Base-by-base conservation (phyloP, 805 yeast species). In the Hanseniaspora thailandica region DNA sequence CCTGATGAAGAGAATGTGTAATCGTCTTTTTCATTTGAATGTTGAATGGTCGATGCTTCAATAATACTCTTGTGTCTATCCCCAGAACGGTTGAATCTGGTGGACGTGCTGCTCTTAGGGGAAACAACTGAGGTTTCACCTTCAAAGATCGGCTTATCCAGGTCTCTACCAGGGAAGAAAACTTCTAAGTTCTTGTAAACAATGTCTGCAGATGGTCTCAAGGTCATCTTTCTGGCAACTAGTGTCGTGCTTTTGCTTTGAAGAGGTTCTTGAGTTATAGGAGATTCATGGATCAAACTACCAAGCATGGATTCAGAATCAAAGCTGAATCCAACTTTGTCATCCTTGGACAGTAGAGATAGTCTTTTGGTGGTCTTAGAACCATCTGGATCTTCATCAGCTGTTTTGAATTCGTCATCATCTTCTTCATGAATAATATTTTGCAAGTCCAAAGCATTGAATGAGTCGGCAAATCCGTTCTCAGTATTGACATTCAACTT, bases 191-290 rank as follows among this genome's bases (percentile, higher is more conserved):
- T 89, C 54, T 87, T 86, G 64, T 89, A 93, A 30, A 93, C 83
- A 40, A 86, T 94, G 62, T 90, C 97, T 1, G 95, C 84, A 0
- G 97, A 88, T 2, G 99, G 99, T 64, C 99, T 79, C 15, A 93
- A 82, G 7, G 83, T 81, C 86, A 82, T 78, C 53, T 69, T 69
- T 26, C 67, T 61, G 4, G 51, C 47, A 15, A 61, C 23, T 2
- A 13, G 45, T 8, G 40, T 39, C 6, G 19, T 33, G 4, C 5
- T 19, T 1, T n/a, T 22, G 6, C 12, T 22, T 7, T 43, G 15
- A 2, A 26, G 2, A 20, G 12, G 19, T 38, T 36, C 50, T 23
- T 52, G 12, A 17, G 34, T 13, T 7, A 19, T 3, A 19, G 33
- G 39, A n/a, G 43, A 23, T 26, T 45, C 54, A 41, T 43, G 46